Conservation (phyloP, 2,329 filamentous ascomycete species). For the Tricladium varicosporioides region DNA sequence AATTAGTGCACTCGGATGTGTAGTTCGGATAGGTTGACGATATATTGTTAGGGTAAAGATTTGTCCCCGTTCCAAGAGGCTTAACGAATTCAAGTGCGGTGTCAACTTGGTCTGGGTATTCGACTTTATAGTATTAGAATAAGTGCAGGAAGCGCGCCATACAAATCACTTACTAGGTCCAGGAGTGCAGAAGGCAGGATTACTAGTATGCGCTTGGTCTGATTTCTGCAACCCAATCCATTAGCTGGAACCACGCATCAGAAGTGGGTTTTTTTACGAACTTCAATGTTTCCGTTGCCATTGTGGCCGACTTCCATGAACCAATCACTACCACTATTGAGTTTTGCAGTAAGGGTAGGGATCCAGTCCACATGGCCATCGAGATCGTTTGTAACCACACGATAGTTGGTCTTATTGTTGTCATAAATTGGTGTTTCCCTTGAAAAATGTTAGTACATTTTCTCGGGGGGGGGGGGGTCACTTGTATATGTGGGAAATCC, state of each 20-base stretch:
- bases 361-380: constrained; percentile 42
- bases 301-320: constrained; percentile 55
- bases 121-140: constrained; percentile 4
- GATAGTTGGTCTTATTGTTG: constrained; percentile 45
- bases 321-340: constrained; percentile 45
- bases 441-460: too few species aligned
- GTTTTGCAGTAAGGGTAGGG: constrained; percentile 39
- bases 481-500: not conserved
- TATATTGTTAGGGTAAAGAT: constrained; percentile 2
- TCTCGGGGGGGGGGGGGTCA: too few species aligned
- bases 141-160: not conserved
- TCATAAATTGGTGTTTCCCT: constrained; percentile 43
- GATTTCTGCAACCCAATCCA: not conserved
- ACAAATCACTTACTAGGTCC: constrained; percentile 39
- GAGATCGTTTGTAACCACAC: constrained; percentile 45
- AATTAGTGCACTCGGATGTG: not conserved
- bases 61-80: constrained; percentile 38
- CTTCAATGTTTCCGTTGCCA: constrained; percentile 27
- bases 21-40: constrained; percentile 3
- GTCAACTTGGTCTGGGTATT: constrained; percentile 31
- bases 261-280: not conserved
- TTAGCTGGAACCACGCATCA: not conserved
- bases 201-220: not conserved
- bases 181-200: constrained; percentile 39
- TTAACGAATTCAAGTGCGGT: constrained; percentile 41